A percentile compares a stretch with the other conserved stretches of the same genome.
Conservation (phyloP, 2,329 filamentous ascomycete species). For the Fusarium brevicatenulatum region DNA sequence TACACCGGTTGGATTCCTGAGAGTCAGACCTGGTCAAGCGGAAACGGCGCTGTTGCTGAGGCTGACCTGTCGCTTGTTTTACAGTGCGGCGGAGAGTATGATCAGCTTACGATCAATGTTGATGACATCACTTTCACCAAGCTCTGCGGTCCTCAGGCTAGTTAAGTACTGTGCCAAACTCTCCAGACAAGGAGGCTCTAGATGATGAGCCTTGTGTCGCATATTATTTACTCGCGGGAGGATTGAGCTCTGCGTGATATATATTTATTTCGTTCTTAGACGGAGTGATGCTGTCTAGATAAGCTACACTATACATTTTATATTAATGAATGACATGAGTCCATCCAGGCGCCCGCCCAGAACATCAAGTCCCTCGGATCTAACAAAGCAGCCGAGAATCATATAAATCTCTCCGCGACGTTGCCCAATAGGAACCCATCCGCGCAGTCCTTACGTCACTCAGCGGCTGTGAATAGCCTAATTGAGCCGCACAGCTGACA, state of each 20-base stretch:
- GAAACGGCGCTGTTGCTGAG: rapidly evolving
- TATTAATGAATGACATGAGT: not conserved
- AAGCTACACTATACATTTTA: not conserved
- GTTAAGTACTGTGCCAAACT: rapidly evolving
- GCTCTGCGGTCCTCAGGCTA: not conserved
- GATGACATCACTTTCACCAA: not conserved
- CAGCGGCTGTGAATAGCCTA: rapidly evolving
- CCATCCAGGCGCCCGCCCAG: rapidly evolving
- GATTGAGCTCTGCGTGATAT: rapidly evolving
- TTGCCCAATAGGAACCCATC: no score
- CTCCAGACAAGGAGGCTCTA: not conserved
- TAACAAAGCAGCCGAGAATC: not conserved
- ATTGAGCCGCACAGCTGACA: not conserved
- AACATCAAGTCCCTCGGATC: not conserved
- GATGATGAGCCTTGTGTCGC: rapidly evolving
- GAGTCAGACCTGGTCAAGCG: not conserved
- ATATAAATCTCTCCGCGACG: not conserved
- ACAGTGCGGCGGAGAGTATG: not conserved
- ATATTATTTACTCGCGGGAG: no score
- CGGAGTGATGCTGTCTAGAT: not conserved
- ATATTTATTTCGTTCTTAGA: not conserved
- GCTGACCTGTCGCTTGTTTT: not conserved
- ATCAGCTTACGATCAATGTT: not conserved
- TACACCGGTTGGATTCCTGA: not conserved
- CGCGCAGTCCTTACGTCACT: not conserved